These are phyloP conservation scores for Trifolium repens DNA, from an alignment of 306 rosid species.

Conservation along the genomic window DNA sequence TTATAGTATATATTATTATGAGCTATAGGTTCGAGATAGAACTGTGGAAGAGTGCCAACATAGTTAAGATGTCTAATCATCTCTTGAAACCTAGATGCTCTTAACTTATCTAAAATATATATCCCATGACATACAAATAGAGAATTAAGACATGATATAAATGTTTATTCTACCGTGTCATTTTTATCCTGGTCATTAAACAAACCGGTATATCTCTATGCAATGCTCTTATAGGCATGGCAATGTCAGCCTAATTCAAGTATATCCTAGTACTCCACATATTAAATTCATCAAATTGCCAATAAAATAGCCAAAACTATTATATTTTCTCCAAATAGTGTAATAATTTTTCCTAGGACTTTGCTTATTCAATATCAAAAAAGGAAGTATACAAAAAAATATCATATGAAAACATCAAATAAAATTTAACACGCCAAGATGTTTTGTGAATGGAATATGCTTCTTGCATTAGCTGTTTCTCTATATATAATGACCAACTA, in stretches of 20 bases:
- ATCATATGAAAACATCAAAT: neutral
- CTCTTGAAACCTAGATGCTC: no score
- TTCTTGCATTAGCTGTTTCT: slow-evolving; percentile 22
- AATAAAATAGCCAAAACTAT: neutral
- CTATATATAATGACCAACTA: slow-evolving; percentile 34
- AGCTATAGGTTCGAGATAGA: no score
- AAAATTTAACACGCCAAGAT: neutral
- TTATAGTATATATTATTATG: no score
- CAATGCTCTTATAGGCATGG: neutral
- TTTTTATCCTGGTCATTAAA: neutral
- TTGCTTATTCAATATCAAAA: neutral
- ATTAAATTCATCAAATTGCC: neutral
- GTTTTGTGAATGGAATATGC: slow-evolving; percentile 34
- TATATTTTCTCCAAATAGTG: neutral
- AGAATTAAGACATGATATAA: no score
- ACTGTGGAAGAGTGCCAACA: no score
- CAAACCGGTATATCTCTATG: neutral
- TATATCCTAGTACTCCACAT: neutral
- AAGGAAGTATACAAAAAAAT: neutral
- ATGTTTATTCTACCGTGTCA: no score
- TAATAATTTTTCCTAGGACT: neutral
- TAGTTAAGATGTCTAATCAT: no score
- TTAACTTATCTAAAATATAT: no score
- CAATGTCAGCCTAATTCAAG: neutral
- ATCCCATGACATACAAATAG: no score